Evolutionary conservation across 148 eudicot genomes (phyloP), one percentile per base, ranked within the genome.

Genomic region (Drosera capensis): DNA sequence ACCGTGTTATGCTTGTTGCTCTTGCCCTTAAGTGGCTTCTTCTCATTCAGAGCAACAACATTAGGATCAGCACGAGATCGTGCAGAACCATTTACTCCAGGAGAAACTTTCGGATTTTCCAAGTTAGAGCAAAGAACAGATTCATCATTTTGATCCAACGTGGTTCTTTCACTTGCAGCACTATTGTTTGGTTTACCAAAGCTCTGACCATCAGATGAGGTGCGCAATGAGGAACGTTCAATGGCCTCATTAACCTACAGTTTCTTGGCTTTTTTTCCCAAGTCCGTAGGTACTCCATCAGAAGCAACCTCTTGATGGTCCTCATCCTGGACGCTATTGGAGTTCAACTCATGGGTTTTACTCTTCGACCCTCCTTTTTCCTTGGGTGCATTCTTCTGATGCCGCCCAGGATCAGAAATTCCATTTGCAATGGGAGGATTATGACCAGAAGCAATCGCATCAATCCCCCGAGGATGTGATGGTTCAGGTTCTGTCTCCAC

Each of bases 141-240:
- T 43, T n/a, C 9, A 15, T 25, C 29, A n/a, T 40, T 50, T 21
- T 48, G 53, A 36, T 40, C 31, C 49, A 49, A 55, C 23, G 26
- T 45, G 16, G 57, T 55, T 34, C 40, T 63, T 45, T 54, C 61
- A 23, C 50, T 55, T 36, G 37, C 74, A 35, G 30, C 54, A 12
- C 49, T 55, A 29, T 58, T 50, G 31, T 31, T 13, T 3, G 51
- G 38, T 38, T 58, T 49, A 17, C n/a, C 18, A n/a, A 54, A 29
- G 60, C 55, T 46, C 40, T 35, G 50, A 13, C 23, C 40, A 49
- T 53, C 56, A 35, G 49, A 35, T n/a, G 63, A 56, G 37, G 44
- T 41, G 36, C 61, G 60, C 29, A 71, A 63, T 43, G 71, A 54
- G 45, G 62, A 34, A 23, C 20, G 22, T 46, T 45, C 55, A 21